These are phyloP conservation scores for Microcyclospora pomicola DNA, from an alignment of 2,329 filamentous ascomycete species.

Conservation along the genomic window DNA sequence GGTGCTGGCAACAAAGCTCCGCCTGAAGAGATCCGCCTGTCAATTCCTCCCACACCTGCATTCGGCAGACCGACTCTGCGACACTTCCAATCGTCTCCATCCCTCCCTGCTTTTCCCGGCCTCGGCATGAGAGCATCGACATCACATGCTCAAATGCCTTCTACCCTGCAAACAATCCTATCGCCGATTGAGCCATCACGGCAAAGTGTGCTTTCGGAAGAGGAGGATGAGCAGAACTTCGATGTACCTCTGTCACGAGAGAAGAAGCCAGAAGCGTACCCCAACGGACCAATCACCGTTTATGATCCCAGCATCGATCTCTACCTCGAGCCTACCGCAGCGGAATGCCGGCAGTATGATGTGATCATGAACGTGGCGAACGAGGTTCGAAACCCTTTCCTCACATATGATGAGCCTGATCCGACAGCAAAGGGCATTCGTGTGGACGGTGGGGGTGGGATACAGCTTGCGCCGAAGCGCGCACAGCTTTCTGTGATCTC, in stretches of 20 bases:
- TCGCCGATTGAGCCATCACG: conserved; percentile 13
- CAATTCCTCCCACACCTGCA: conserved; percentile 45
- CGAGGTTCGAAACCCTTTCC: conserved; percentile 67
- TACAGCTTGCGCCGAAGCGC: conserved; percentile 22
- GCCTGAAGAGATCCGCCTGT: conserved; percentile 41
- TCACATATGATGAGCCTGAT: conserved; percentile 20
- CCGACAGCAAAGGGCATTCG: conserved; percentile 4
- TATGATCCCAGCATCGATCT: conserved; percentile 66
- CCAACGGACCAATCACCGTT: conserved; percentile 67
- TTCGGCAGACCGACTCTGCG: conserved; percentile 39
- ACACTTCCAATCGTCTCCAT: conserved; percentile 50
- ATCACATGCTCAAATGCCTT: not conserved
- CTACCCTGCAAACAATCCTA: conserved; percentile 17
- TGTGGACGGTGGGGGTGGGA: conserved; percentile 19
- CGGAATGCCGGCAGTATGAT: conserved; percentile 65
- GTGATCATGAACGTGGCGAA: conserved; percentile 75
- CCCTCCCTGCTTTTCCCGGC: conserved; percentile 40
- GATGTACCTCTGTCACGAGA: conserved; percentile 45
- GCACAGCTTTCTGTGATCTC: not conserved
- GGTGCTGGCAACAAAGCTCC: conserved; percentile 43
- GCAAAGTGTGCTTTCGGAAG: conserved; percentile 25
- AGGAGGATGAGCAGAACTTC: conserved; percentile 37
- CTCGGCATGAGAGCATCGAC: conserved; percentile 8
- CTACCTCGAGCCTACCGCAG: conserved; percentile 65
- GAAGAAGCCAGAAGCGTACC: conserved; percentile 67